phyloP scores from a whole-genome alignment of 345 rosid genomes.

The Salix udensis region DNA sequence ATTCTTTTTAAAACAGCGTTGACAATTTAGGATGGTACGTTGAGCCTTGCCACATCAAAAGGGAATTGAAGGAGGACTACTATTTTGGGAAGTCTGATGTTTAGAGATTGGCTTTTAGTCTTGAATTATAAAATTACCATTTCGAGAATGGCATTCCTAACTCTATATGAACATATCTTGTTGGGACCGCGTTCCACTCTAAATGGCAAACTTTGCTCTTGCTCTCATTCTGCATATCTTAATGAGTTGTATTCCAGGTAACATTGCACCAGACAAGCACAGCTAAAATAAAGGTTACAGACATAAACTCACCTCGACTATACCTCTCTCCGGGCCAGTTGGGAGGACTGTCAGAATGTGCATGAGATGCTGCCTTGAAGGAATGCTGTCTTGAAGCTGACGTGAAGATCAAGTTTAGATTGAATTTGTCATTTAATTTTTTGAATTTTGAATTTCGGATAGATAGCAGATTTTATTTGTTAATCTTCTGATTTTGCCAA shows the following conservation, averaged over 20 bases:
- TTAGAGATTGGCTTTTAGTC: background rate
- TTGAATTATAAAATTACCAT: background rate
- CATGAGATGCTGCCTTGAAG: too few species aligned
- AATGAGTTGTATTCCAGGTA: background rate
- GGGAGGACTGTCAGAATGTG: too few species aligned
- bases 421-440: too few species aligned
- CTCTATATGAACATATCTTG: background rate
- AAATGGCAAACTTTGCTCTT: background rate
- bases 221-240: background rate
- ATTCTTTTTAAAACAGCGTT: background rate
- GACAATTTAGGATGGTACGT: background rate
- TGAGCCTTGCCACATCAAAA: background rate
- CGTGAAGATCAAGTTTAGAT: too few species aligned
- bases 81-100: background rate
- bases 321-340: conserved; percentile 95
- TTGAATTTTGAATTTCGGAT: too few species aligned
- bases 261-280: background rate
- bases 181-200: background rate
- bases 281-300: background rate
- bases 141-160: background rate
- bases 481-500: too few species aligned
- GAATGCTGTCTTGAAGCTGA: too few species aligned
- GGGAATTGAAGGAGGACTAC: background rate
- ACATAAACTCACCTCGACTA: conserved; percentile 69
- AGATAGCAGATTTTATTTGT: too few species aligned